Conservation (phyloP, 108 stramenopile species). For the Cyclostephanos tholiformis region DNA sequence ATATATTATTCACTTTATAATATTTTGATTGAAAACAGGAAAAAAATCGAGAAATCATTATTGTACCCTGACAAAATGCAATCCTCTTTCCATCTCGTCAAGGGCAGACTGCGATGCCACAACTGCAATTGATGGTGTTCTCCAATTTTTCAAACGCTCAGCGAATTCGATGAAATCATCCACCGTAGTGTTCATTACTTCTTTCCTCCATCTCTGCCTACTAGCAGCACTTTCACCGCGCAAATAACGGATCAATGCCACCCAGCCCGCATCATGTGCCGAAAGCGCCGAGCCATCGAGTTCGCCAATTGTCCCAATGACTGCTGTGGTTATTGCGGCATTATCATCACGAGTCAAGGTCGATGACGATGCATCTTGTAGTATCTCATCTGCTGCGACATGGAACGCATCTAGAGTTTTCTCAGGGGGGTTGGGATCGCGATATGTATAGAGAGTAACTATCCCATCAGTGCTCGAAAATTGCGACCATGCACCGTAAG, state of each 20-base stretch:
- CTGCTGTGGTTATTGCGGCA: slow-evolving; percentile 59
- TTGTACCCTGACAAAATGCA: slow-evolving; percentile 25
- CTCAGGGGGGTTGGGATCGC: slow-evolving; percentile 62
- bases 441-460: slow-evolving; percentile 70
- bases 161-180: slow-evolving; percentile 43
- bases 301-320: slow-evolving; percentile 84
- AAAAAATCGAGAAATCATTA: slow-evolving; percentile 5
- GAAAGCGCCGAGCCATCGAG: slow-evolving; percentile 79
- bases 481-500: slow-evolving; percentile 79
- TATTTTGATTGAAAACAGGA: background rate
- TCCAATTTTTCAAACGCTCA: slow-evolving; percentile 37
- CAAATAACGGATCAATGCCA: slow-evolving; percentile 67
- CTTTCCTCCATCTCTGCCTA: slow-evolving; percentile 72
- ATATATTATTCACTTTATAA: background rate
- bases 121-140: slow-evolving; percentile 33
- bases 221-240: slow-evolving; percentile 59
- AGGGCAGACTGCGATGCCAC: slow-evolving; percentile 45
- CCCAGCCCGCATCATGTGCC: slow-evolving; percentile 68
- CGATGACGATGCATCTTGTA: slow-evolving; percentile 38
- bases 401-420: slow-evolving; percentile 81
- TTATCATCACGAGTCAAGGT: slow-evolving; percentile 52
- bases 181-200: slow-evolving; percentile 56
- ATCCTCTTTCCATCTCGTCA: slow-evolving; percentile 24
- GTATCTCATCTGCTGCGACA: slow-evolving; percentile 56
- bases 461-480: slow-evolving; percentile 69